Conservation (phyloP, 345 rosid genomes). For the Draba incana region DNA sequence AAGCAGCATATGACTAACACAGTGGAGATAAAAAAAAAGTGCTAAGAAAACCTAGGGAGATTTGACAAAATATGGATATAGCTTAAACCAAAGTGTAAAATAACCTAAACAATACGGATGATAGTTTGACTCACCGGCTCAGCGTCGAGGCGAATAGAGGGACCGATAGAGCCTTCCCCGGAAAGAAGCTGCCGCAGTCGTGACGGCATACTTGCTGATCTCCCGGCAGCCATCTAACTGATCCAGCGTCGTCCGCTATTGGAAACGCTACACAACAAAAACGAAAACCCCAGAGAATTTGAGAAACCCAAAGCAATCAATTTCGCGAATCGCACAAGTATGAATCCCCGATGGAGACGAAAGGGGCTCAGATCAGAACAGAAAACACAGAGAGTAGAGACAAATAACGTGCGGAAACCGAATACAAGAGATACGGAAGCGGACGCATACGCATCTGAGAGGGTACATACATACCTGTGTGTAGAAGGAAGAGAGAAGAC, state of each 20-base stretch:
- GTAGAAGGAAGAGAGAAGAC: conserved; percentile 21
- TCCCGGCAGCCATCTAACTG: conserved; percentile 65
- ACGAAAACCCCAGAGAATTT: neutral
- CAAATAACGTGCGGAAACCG: neutral
- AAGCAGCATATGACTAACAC: neutral
- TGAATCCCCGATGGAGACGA: conserved; percentile 10
- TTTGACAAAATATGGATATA: neutral
- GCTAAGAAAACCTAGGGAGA: neutral
- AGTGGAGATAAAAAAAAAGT: neutral
- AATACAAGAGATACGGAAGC: conserved; percentile 18
- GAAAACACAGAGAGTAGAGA: conserved; percentile 10
- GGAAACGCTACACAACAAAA: conserved; percentile 38
- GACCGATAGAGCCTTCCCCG: conserved; percentile 77
- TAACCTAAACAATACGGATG: neutral
- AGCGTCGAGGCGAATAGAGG: conserved; percentile 77
- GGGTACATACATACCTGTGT: conserved; percentile 20
- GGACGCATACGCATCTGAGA: conserved; percentile 24
- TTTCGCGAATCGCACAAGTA: conserved; percentile 13
- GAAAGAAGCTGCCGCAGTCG: conserved; percentile 87
- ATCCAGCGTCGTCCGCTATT: conserved; percentile 48
- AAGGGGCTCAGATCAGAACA: conserved; percentile 31
- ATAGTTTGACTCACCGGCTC: conserved; percentile 69
- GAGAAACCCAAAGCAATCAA: neutral
- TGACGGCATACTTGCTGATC: conserved; percentile 92
- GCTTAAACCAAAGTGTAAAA: conserved; percentile 3